Evolutionary conservation across 1,284 basidiomycete genomes (phyloP).

Genomic region (Leccinum angustisporum): DNA sequence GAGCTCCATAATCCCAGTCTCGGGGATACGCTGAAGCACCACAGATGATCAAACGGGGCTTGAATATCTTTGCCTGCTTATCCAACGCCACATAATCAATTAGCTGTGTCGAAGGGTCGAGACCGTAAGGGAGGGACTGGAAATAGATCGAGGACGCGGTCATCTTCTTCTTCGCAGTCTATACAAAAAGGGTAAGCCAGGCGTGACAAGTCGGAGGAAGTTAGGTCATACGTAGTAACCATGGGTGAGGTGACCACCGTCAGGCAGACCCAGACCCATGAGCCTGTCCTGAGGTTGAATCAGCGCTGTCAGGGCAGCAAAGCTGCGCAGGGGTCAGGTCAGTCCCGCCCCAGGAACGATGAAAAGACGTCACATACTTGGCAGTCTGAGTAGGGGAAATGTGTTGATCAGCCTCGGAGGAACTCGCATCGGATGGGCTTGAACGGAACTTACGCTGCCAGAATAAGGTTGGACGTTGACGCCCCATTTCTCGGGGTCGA

Average conservation of each 20-base stretch:
- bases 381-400: conserved; percentile 55
- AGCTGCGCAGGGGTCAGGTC: conserved; percentile 51
- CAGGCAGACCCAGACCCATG: conserved; percentile 98
- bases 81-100: conserved; percentile 89
- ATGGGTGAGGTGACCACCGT: conserved; percentile 98
- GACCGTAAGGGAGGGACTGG: conserved; percentile 96
- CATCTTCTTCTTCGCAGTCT: conserved; percentile 99
- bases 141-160: conserved; percentile 99
- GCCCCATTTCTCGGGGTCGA: conserved; percentile 93
- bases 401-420: conserved; percentile 4
- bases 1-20: conserved; percentile 92
- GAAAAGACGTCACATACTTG: conserved; percentile 54
- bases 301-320: conserved; percentile 95
- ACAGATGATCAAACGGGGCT: conserved; percentile 95
- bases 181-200: conserved; percentile 27
- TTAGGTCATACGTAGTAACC: conserved; percentile 81
- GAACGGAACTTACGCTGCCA: conserved; percentile 68
- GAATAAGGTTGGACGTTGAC: conserved; percentile 99
- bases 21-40: conserved; percentile 99
- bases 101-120: conserved; percentile 82
- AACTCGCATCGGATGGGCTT: conserved; percentile 4
- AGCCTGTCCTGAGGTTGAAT: conserved; percentile 98
- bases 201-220: not conserved
- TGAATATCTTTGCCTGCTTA: conserved; percentile 93
- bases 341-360: conserved; percentile 1